Evolutionary conservation across 164 flowering plant species (phyloP).

Genomic region (Nelumbo lutea): DNA sequence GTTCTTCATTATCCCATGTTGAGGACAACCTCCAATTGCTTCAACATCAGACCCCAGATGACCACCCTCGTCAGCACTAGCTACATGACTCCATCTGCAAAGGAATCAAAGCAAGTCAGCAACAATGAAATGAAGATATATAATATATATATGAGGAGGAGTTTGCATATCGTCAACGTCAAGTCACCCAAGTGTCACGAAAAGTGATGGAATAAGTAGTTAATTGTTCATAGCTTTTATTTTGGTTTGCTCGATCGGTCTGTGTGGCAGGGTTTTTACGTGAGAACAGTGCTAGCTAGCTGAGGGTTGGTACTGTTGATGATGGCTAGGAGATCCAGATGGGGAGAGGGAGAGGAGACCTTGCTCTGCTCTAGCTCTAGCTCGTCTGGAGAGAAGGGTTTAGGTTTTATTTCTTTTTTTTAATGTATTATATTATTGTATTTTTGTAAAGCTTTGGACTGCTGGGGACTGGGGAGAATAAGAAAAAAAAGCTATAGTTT

Average conservation of each 20-base stretch:
- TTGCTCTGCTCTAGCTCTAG: too few relatives aligned
- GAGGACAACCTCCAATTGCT: too few relatives aligned
- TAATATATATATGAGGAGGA: neutral
- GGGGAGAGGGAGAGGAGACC: neutral
- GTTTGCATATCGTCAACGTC: neutral
- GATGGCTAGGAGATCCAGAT: neutral
- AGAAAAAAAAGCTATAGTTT: too few relatives aligned
- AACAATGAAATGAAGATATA: too few relatives aligned
- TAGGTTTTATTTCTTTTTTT: too few relatives aligned
- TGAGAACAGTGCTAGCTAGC: neutral
- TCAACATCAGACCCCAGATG: too few relatives aligned
- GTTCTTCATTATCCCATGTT: neutral
- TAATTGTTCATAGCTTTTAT: neutral
- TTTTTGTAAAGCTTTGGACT: too few relatives aligned
- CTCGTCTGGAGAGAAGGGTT: too few relatives aligned
- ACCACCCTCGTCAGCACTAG: too few relatives aligned
- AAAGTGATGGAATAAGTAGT: neutral
- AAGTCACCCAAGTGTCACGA: neutral
- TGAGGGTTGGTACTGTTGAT: neutral
- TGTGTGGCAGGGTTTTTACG: conserved; percentile 1
- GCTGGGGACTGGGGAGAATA: too few relatives aligned
- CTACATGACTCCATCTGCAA: too few relatives aligned
- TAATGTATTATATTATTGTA: too few relatives aligned
- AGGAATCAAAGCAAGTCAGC: neutral
- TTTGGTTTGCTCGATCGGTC: neutral